These are phyloP conservation scores for Chrysosporium keratinophilum DNA, from an alignment of 2,329 filamentous ascomycete genomes.

Conservation along the genomic window DNA sequence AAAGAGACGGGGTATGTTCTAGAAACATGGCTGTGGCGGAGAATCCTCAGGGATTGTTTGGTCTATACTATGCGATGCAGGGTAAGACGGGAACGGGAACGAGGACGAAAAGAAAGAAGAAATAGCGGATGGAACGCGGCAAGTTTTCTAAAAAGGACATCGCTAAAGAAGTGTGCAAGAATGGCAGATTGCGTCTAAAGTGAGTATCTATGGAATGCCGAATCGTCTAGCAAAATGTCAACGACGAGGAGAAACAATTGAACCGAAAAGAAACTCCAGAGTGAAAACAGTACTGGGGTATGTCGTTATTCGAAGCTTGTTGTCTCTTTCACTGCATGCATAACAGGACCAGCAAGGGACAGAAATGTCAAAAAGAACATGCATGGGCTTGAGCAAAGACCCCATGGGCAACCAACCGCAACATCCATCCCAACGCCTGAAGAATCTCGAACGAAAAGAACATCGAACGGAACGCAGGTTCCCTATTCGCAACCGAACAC, in stretches of 20 bases:
- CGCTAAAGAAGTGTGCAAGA: too few relatives aligned
- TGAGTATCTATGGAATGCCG: too few relatives aligned
- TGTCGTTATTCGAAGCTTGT: background rate
- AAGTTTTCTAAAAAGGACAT: too few relatives aligned
- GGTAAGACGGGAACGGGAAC: background rate
- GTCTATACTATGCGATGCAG: background rate
- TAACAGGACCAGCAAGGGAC: background rate
- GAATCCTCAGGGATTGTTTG: background rate
- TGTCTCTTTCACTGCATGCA: background rate
- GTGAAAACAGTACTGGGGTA: too few relatives aligned
- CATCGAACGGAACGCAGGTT: background rate
- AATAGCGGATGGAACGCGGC: too few relatives aligned
- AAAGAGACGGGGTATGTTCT: background rate
- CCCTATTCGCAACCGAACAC: background rate
- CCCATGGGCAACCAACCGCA: background rate
- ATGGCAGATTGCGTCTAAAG: too few relatives aligned
- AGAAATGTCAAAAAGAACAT: background rate
- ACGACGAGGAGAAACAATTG: too few relatives aligned
- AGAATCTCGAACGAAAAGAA: background rate
- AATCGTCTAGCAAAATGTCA: too few relatives aligned
- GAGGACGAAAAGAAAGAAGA: background rate
- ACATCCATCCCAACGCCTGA: background rate
- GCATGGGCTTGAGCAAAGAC: background rate
- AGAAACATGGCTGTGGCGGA: background rate
- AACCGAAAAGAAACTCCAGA: too few relatives aligned